Percentiles rank a stretch among this genome's conserved stretches.
Evolutionary conservation across 371 early-diverging fungal species (phyloP).

Genomic region (Mucor ambiguus): DNA sequence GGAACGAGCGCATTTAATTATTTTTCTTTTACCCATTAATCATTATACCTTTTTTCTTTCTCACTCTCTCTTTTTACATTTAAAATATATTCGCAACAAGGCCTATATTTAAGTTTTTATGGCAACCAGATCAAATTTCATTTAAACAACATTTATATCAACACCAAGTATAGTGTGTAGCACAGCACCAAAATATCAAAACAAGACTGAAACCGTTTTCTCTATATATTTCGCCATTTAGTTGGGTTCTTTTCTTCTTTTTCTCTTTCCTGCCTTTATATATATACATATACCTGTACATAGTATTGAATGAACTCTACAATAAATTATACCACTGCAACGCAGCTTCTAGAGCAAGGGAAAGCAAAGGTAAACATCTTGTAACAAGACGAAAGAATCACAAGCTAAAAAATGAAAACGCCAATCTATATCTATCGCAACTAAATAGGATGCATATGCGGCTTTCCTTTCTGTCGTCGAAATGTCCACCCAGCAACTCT

Average conservation of each 20-base stretch:
- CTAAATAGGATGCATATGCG: conserved; percentile 45
- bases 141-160: neutral
- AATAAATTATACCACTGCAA: conserved; percentile 35
- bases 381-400: neutral
- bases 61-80: neutral
- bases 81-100: neutral
- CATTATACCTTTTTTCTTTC: neutral
- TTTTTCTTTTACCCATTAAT: neutral
- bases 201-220: conserved; percentile 1
- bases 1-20: neutral
- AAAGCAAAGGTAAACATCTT: conserved; percentile 28
- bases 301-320: conserved; percentile 7
- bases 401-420: neutral
- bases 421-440: neutral
- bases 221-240: neutral
- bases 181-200: neutral
- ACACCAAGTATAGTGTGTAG: neutral
- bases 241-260: neutral
- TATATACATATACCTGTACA: conserved; percentile 17
- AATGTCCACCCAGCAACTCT: conserved; percentile 35
- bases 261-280: neutral
- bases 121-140: neutral
- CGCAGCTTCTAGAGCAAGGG: conserved; percentile 40
- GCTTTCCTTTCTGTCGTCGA: conserved; percentile 42
- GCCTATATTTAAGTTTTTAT: neutral